Percentiles rank a stretch among this genome's conserved stretches.
Conservation (phyloP, 495 filamentous ascomycete genomes). For the Venustampulla echinocandica region DNA sequence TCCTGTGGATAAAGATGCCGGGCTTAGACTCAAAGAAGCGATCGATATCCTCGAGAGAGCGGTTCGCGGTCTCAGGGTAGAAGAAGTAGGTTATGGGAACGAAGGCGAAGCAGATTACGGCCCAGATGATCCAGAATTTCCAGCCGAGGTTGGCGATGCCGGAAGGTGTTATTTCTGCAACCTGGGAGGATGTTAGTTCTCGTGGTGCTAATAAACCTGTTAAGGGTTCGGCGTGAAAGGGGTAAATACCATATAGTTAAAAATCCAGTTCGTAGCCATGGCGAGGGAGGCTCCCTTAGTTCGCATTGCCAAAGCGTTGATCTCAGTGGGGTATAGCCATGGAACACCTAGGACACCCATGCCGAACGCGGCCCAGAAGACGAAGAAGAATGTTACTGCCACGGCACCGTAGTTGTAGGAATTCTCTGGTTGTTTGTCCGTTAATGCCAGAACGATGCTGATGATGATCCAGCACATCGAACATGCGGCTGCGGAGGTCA, state of each 20-base stretch:
- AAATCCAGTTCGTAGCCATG: conserved; percentile 69
- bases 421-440: conserved; percentile 21
- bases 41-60: conserved; percentile 69
- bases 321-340: conserved; percentile 58
- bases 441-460: conserved; percentile 51
- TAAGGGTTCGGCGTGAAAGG: no score
- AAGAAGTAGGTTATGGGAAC: conserved; percentile 63
- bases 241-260: conserved; percentile 49
- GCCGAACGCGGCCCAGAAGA: conserved; percentile 66
- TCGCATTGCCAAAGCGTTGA: conserved; percentile 64
- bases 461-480: conserved; percentile 63
- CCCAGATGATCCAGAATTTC: conserved; percentile 59
- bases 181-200: conserved; percentile 45
- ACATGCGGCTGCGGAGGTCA: conserved; percentile 59
- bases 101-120: conserved; percentile 49
- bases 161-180: conserved; percentile 56
- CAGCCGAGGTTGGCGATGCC: conserved; percentile 51
- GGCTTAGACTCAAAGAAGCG: conserved; percentile 48
- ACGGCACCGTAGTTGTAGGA: conserved; percentile 51
- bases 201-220: no score
- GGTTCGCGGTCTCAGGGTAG: conserved; percentile 61
- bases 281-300: conserved; percentile 68
- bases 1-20: conserved; percentile 41
- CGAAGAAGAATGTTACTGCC: conserved; percentile 62
- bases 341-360: conserved; percentile 61